These are phyloP conservation scores for Lonicera japonica DNA, from an alignment of 129 eudicot genomes.

Conservation along the genomic window DNA sequence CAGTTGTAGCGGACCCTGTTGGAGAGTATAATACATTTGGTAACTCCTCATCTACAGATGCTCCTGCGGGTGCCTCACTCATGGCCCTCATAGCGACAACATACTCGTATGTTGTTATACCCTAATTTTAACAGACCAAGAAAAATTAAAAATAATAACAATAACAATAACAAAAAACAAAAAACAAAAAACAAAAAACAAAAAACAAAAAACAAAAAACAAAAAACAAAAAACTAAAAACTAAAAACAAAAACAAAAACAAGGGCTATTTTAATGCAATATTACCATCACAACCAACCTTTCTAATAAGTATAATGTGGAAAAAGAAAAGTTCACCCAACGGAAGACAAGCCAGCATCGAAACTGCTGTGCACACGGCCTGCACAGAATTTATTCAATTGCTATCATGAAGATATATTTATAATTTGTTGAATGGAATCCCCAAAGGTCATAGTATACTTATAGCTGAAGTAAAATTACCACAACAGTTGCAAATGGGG, in stretches of 20 bases:
- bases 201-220: too few relatives aligned
- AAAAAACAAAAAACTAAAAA: background rate
- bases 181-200: too few relatives aligned
- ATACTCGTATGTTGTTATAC: slow-evolving; percentile 89
- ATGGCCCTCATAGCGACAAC: slow-evolving; percentile 94
- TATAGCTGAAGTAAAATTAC: slow-evolving; percentile 24
- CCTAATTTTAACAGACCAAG: too few relatives aligned
- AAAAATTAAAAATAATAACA: background rate
- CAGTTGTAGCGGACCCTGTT: slow-evolving; percentile 77
- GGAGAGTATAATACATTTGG: slow-evolving; percentile 71
- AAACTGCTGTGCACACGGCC: slow-evolving; percentile 82
- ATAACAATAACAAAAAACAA: too few relatives aligned
- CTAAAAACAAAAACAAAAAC: background rate
- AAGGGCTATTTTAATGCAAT: background rate
- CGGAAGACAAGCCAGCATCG: slow-evolving; percentile 82
- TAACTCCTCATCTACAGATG: slow-evolving; percentile 56
- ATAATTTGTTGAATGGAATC: background rate
- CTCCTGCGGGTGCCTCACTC: slow-evolving; percentile 66
- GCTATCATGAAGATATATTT: background rate
- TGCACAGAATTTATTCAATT: slow-evolving; percentile 21
- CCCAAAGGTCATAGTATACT: background rate
- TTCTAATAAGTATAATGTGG: slow-evolving; percentile 83
- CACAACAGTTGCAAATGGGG: slow-evolving; percentile 95
- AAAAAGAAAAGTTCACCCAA: slow-evolving; percentile 92
- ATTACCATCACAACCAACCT: slow-evolving; percentile 35